Evolutionary conservation across 371 early-diverging fungal genomes (phyloP), one percentile per base, ranked within the genome.

Genomic region (Smittium culicis): DNA sequence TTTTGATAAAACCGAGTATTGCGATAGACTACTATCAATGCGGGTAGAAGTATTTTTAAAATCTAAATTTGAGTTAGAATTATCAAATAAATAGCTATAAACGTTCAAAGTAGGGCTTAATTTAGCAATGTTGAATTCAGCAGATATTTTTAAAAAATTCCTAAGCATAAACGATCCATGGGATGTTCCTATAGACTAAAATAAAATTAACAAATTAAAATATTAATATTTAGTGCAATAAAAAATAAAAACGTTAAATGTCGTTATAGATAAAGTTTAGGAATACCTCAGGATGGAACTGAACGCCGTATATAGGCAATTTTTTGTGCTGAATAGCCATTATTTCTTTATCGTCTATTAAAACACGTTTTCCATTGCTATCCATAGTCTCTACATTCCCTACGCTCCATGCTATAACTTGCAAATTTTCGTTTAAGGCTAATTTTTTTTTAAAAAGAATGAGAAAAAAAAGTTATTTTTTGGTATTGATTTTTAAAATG

Each of bases 281-380:
- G 8, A 14, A 31, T 62, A 62, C 63, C 63, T 97, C 98, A 5
- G 98, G 98, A 74, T 97, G 98, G 71, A 94, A 96, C 71, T 97
- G 96, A 32, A 97, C 94, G 8, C 94, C 92, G 81, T 86, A 93
- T 11, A 93, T 72, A 24, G 93, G 94, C 25, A 80, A 70, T 0
- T 63, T 54, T 30, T 63, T 74, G 75, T 94, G 95, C 54, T 83
- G 78, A 63, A 97, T 74, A 0, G 85, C 96, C 95, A 94, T 94
- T 8, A 94, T 86, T 0, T 79, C 78, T 3, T 67, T 66, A 0
- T 73, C 67, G 8, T 55, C 68, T 0, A 61, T 8, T 30, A 16
- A 57, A 2, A 57, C 35, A 2, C 31, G 30, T 28, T 35, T 29
- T n/a, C 35, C 8, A 32, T 31, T 31, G 24, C 17, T 54, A 30